phyloP scores from a whole-genome alignment of 495 filamentous ascomycete genomes.

The Sporormia fimetaria region DNA sequence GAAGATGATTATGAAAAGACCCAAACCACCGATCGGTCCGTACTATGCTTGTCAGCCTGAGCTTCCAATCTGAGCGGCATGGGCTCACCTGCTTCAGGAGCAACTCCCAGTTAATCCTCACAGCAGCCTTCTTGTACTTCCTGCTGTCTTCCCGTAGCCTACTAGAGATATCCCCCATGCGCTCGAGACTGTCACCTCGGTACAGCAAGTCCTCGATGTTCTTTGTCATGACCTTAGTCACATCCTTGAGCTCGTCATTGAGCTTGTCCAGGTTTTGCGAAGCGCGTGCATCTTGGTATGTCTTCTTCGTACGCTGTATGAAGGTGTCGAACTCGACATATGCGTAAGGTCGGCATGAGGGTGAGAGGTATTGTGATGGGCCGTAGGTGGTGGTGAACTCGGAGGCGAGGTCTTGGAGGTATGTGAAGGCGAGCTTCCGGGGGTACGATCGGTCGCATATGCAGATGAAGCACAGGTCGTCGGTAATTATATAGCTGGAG shows the following conservation, averaged over 20 bases:
- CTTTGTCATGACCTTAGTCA: constrained; percentile 99
- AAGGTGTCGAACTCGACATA: constrained; percentile 98
- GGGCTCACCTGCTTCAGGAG: constrained; percentile 70
- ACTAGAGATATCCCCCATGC: constrained; percentile 90
- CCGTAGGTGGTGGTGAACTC: constrained; percentile 89
- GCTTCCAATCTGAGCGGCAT: neutral
- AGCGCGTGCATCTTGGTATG: constrained; percentile 87
- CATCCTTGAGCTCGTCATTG: constrained; percentile 92
- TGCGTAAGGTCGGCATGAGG: constrained; percentile 76
- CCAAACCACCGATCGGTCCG: constrained; percentile 72
- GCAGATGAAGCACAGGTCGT: constrained; percentile 77
- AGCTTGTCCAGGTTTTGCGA: constrained; percentile 75
- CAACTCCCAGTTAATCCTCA: constrained; percentile 97
- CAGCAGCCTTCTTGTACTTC: constrained; percentile 86
- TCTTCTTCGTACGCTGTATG: constrained; percentile 82
- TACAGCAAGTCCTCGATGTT: constrained; percentile 98
- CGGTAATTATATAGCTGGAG: constrained; percentile 69
- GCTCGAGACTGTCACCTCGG: constrained; percentile 85
- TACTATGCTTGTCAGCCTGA: constrained; percentile 43
- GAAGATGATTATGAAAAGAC: constrained; percentile 68
- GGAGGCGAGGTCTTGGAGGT: constrained; percentile 76
- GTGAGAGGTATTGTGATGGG: constrained; percentile 55
- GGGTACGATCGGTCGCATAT: constrained; percentile 91
- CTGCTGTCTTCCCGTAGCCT: constrained; percentile 80
- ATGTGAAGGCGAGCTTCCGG: constrained; percentile 96